phyloP scores from a whole-genome alignment of 2,329 filamentous ascomycete genomes.

The Pezicula carpinea region DNA sequence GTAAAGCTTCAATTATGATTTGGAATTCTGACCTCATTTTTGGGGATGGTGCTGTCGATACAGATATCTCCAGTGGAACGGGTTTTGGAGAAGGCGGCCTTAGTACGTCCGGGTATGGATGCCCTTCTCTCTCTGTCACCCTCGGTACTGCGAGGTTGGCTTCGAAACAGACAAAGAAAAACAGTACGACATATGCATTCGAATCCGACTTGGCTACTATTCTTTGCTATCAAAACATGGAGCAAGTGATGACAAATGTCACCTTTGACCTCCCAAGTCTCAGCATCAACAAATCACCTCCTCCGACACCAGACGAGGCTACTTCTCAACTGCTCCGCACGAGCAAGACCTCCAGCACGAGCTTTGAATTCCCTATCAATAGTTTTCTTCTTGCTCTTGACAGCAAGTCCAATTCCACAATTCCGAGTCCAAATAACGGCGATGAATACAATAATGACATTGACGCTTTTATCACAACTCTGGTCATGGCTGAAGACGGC shows the following conservation, averaged over 20 bases:
- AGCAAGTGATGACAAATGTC: not conserved
- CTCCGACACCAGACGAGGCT: not conserved
- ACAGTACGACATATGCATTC: not conserved
- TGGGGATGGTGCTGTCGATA: not conserved
- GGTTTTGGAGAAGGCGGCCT: not conserved
- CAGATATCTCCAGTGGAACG: not conserved
- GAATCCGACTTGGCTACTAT: not conserved
- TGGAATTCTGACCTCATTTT: not conserved
- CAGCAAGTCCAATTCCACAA: not conserved
- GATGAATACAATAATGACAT: not conserved
- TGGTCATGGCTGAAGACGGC: not conserved
- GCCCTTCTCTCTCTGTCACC: not conserved
- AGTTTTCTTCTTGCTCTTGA: not conserved
- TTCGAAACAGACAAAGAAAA: not conserved
- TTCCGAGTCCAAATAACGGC: not conserved
- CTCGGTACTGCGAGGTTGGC: not conserved
- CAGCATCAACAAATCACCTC: not conserved
- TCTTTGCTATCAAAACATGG: not conserved
- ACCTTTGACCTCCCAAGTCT: not conserved
- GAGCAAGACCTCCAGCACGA: not conserved
- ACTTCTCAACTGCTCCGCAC: not conserved
- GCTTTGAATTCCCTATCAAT: not conserved
- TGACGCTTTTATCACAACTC: not conserved
- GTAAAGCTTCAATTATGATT: not conserved
- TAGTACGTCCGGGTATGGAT: not conserved